Evolutionary conservation across 257 asterid genomes (phyloP).

Genomic region (Echites panduratus): DNA sequence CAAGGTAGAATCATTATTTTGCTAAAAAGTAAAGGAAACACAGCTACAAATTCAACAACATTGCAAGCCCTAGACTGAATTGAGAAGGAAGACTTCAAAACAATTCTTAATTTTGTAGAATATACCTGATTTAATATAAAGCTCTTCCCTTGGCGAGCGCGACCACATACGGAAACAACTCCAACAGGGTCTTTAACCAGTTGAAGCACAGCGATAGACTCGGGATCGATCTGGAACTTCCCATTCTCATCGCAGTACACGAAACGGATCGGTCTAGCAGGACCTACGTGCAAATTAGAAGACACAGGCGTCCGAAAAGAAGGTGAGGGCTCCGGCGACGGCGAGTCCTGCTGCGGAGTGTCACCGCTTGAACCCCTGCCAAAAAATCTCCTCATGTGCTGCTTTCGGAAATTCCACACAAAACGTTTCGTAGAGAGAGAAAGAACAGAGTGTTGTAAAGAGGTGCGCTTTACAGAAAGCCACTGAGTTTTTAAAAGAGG

Average conservation of each 20-base stretch:
- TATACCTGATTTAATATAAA: constrained; percentile 77
- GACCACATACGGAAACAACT: constrained; percentile 96
- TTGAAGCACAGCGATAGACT: constrained; percentile 90
- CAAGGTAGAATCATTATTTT: background rate
- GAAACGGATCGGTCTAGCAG: constrained; percentile 88
- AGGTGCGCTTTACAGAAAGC: background rate
- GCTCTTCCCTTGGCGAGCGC: constrained; percentile 99
- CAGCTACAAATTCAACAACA: background rate
- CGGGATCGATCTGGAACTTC: constrained; percentile 89
- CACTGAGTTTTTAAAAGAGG: constrained; percentile 6
- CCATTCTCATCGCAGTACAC: constrained; percentile 86
- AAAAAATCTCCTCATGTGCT: constrained; percentile 48
- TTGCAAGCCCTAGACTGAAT: constrained; percentile 12
- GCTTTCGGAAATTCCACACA: background rate
- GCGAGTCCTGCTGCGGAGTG: constrained; percentile 37
- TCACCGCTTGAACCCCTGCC: constrained; percentile 42
- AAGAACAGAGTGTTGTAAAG: constrained; percentile 1
- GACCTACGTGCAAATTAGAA: constrained; percentile 47
- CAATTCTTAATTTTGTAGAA: background rate
- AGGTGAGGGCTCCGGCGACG: constrained; percentile 26
- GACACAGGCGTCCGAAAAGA: constrained; percentile 33
- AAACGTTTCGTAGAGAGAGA: constrained; percentile 1
- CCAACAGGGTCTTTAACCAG: constrained; percentile 91
- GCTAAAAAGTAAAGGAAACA: background rate
- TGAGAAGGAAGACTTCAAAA: background rate